A percentile compares a stretch with the other conserved stretches of the same genome.
phyloP scores from a whole-genome alignment of 306 rosid species.

The Crataegus laevigata region DNA sequence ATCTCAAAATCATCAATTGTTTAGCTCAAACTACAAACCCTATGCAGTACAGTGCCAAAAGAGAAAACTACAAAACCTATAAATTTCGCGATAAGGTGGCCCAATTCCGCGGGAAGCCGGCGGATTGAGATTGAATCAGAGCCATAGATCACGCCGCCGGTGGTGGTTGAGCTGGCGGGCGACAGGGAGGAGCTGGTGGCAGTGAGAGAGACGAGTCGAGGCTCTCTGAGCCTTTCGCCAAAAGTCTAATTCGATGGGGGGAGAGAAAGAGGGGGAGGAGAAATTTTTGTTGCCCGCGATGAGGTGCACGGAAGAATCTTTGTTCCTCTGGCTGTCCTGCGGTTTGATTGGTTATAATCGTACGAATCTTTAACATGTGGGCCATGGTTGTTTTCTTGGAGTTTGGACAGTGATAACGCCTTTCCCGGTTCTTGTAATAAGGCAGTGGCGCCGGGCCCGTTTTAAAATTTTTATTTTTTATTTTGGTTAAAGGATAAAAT shows the following conservation, averaged over 20 bases:
- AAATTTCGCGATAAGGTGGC: constrained; percentile 5
- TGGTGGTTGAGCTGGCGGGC: constrained; percentile 7
- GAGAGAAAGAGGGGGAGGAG: background rate
- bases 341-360: constrained; percentile 5
- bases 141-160: constrained; percentile 5
- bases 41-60: background rate
- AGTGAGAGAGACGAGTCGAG: constrained; percentile 1
- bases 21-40: constrained; percentile 21
- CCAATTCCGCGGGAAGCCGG: constrained; percentile 7
- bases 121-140: background rate
- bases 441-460: background rate
- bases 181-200: background rate
- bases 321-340: background rate
- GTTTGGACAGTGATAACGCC: background rate
- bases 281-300: background rate
- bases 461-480: background rate
- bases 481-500: too few species aligned
- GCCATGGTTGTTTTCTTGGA: background rate
- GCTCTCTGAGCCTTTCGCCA: background rate
- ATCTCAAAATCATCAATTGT: background rate
- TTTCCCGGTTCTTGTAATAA: background rate
- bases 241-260: constrained; percentile 15
- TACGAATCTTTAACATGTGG: background rate
- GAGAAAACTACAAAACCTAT: constrained; percentile 21
- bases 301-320: constrained; percentile 13